phyloP scores from a whole-genome alignment of 768 basidiomycete genomes.

The Lactarius pseudohatsudake region DNA sequence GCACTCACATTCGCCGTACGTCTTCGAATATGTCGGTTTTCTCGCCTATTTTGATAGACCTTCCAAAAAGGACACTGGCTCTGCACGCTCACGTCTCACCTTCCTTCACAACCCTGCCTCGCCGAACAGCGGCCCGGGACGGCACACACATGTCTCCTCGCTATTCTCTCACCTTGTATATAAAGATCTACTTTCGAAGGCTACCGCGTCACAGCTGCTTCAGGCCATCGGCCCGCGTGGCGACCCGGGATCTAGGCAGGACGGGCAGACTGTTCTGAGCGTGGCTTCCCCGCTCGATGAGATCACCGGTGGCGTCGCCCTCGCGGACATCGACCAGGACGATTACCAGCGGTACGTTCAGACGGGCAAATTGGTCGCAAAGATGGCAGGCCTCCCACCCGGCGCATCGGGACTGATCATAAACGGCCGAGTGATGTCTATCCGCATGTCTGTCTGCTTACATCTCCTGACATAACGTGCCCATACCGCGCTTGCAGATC shows the following conservation, averaged over 20 bases:
- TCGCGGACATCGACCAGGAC: constrained; percentile 37
- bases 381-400: constrained; percentile 56
- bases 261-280: constrained; percentile 43
- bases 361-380: constrained; percentile 48
- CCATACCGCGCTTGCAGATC: constrained; percentile 46
- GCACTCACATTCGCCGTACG: constrained; percentile 66
- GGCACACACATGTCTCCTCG: constrained; percentile 41
- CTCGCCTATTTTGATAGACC: constrained; percentile 8
- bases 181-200: constrained; percentile 41
- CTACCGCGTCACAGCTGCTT: constrained; percentile 42
- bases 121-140: constrained; percentile 26
- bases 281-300: constrained; percentile 36
- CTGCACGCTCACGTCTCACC: constrained; percentile 57
- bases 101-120: constrained; percentile 72
- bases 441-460: neutral
- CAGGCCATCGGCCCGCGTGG: constrained; percentile 39
- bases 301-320: constrained; percentile 38
- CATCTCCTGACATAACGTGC: constrained; percentile 10
- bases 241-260: constrained; percentile 19
- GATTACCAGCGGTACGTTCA: constrained; percentile 46
- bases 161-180: constrained; percentile 52
- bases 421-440: constrained; percentile 75
- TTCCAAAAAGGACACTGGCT: constrained; percentile 40
- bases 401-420: constrained; percentile 66
- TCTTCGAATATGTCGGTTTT: constrained; percentile 15